phyloP scores from a whole-genome alignment of 2,329 filamentous ascomycete genomes.

The Apiospora pterosperma region DNA sequence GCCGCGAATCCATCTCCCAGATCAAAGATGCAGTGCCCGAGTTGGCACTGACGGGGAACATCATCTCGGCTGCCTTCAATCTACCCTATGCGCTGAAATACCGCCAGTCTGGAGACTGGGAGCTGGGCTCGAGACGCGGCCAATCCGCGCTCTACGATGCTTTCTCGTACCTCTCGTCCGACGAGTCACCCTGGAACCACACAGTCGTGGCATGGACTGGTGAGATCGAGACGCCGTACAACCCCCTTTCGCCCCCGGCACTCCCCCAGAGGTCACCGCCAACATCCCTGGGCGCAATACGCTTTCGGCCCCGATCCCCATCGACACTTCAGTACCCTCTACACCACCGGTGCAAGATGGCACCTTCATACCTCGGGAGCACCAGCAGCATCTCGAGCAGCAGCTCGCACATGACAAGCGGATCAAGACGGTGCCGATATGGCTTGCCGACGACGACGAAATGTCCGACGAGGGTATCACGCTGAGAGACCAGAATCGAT shows the following conservation, averaged over 20 bases:
- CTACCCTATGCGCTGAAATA: constrained; percentile 59
- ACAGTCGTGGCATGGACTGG: constrained; percentile 94
- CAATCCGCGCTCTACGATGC: constrained; percentile 92
- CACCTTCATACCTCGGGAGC: constrained; percentile 65
- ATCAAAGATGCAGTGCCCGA: constrained; percentile 55
- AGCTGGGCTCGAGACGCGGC: constrained; percentile 73
- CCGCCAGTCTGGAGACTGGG: constrained; percentile 58
- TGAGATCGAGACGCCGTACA: constrained; percentile 61
- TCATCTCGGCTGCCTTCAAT: constrained; percentile 64
- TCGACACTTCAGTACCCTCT: constrained; percentile 58
- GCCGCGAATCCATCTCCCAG: constrained; percentile 50
- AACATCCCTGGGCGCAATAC: constrained; percentile 61
- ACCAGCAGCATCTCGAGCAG: constrained; percentile 70
- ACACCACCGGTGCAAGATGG: constrained; percentile 63
- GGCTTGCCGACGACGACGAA: constrained; percentile 77
- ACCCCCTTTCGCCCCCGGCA: constrained; percentile 44
- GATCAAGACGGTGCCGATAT: constrained; percentile 81
- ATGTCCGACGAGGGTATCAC: constrained; percentile 63
- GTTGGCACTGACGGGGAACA: constrained; percentile 58
- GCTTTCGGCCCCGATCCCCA: constrained; percentile 74
- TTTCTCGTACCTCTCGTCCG: constrained; percentile 82
- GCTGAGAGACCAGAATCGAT: constrained; percentile 78
- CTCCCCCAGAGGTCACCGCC: constrained; percentile 47
- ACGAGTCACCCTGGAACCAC: constrained; percentile 82
- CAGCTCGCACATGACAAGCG: constrained; percentile 70